Base-by-base conservation (phyloP, 139 green algal genomes). In the Prasinococcaceae sp. region DNA sequence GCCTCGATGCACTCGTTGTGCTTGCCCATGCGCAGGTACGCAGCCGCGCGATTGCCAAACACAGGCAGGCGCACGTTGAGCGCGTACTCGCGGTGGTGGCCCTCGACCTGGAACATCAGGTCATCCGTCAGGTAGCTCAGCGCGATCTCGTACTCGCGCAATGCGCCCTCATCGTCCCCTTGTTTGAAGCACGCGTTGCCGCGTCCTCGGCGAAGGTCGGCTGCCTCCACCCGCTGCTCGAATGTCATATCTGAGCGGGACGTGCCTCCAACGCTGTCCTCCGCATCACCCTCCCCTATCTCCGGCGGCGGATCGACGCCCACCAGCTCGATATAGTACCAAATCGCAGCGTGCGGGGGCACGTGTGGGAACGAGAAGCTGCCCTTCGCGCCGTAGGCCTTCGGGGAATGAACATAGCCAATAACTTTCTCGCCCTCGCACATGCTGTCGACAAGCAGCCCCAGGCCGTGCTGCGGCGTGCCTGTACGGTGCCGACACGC, bases 311-410 rank as follows among this genome's bases (percentile, higher is more conserved):
- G 16, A 4, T 66, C 58, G 42, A 68, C 70, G 28, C 48, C 48
- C 4, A 57, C 10, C 27, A 71, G 30, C 19, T 56, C 10, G 10
- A 55, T 51, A n/a, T 48, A 32, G 27, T 71, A 71, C 19, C 72
- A 8, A 12, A 71, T 19, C 12, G 66, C 47, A 17, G 60, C 32
- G 22, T 55, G n/a, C 12, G 63, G 60, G 19, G 63, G 49, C 25
- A 71, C 63, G 49, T 66, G 45, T 6, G 63, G 63, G 51, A 71
- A 71, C 16, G 58, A 70, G 63, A 71, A 71, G 63, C 29, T 49
- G 10, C 63, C 63, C 25, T 62, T 38, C n/a, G 4, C 26, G 17
- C 63, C 63, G 30, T 71, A 71, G 12, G 35, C 63, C 25, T 63
- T 25, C 12, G 19, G 14, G 16, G 22, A 42, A 1, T 25, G 22